A percentile compares a stretch with the other conserved stretches of the same genome.
Evolutionary conservation across 2,329 filamentous ascomycete genomes (phyloP).

Genomic region (Diplodia seriata): DNA sequence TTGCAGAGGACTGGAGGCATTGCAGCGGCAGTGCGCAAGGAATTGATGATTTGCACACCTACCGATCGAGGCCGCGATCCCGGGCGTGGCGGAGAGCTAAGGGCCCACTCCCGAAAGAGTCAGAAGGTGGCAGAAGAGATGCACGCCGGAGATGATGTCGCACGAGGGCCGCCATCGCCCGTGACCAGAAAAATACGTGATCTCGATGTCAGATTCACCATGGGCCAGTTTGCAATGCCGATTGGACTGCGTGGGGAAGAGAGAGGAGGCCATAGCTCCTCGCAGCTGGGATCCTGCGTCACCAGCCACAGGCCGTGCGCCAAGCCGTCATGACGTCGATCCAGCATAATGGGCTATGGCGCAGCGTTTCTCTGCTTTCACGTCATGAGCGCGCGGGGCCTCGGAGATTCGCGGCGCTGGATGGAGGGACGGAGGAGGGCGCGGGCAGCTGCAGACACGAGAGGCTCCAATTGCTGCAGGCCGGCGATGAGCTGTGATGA

Average conservation of each 20-base stretch:
- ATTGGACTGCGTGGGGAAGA: constrained; percentile 8
- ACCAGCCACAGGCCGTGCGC: constrained; percentile 2
- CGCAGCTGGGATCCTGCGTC: not conserved
- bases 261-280: constrained; percentile 19
- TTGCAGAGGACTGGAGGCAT: not conserved
- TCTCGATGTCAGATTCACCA: constrained; percentile 17
- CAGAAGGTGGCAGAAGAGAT: constrained; percentile 3
- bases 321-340: constrained; percentile 28
- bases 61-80: not conserved
- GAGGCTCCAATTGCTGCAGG: constrained; percentile 9
- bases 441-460: not conserved
- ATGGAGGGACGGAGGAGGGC: not conserved
- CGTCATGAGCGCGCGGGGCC: not conserved
- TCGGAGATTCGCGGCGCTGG: not conserved
- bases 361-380: not conserved
- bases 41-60: not conserved
- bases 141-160: not conserved
- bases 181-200: constrained; percentile 1
- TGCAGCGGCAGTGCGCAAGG: no score
- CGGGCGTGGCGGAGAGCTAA: no score
- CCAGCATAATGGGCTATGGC: constrained; percentile 17
- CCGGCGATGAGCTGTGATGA: not conserved
- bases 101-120: not conserved
- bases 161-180: not conserved
- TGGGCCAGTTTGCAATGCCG: not conserved